Conservation (phyloP, 768 basidiomycete genomes). For the Russula lepida region DNA sequence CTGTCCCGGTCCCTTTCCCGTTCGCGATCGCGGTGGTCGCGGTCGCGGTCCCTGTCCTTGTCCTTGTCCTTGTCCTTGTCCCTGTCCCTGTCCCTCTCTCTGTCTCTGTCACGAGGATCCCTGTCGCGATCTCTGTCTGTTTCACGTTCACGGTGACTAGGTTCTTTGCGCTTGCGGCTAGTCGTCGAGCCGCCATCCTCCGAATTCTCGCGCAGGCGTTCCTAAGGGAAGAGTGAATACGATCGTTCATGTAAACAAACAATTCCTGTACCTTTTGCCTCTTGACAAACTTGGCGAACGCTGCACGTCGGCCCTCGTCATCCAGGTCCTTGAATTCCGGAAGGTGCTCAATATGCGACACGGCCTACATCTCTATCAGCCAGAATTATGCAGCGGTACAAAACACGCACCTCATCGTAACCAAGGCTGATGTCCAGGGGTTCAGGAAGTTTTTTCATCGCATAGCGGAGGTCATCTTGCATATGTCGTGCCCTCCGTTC, state of each 20-base stretch:
- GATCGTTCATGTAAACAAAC: not conserved
- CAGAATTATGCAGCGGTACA: constrained; percentile 1
- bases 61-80: constrained; percentile 28
- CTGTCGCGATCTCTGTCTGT: constrained; percentile 25
- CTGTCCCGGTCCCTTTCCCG: constrained; percentile 18
- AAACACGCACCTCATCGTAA: constrained; percentile 66
- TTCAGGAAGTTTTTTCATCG: constrained; percentile 81
- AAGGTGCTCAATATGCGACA: constrained; percentile 72
- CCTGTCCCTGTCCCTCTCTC: constrained; percentile 29
- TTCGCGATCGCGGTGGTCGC: constrained; percentile 11
- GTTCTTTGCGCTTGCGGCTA: constrained; percentile 75
- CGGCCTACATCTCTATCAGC: constrained; percentile 37
- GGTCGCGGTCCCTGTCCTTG: constrained; percentile 20
- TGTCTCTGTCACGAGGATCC: constrained; percentile 36
- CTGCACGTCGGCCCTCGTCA: constrained; percentile 71
- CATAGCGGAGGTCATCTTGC: constrained; percentile 94
- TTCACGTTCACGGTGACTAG: constrained; percentile 29
- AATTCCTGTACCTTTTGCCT: constrained; percentile 64
- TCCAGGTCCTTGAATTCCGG: constrained; percentile 83
- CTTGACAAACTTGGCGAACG: constrained; percentile 83
- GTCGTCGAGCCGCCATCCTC: constrained; percentile 79
- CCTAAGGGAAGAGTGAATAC: constrained; percentile 33
- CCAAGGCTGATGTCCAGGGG: constrained; percentile 64
- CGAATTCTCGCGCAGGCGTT: constrained; percentile 66
- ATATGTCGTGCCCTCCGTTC: constrained; percentile 81